Evolutionary conservation across 495 filamentous ascomycete genomes (phyloP), one percentile per base, ranked within the genome.

Genomic region (Corynascus novoguineensis): DNA sequence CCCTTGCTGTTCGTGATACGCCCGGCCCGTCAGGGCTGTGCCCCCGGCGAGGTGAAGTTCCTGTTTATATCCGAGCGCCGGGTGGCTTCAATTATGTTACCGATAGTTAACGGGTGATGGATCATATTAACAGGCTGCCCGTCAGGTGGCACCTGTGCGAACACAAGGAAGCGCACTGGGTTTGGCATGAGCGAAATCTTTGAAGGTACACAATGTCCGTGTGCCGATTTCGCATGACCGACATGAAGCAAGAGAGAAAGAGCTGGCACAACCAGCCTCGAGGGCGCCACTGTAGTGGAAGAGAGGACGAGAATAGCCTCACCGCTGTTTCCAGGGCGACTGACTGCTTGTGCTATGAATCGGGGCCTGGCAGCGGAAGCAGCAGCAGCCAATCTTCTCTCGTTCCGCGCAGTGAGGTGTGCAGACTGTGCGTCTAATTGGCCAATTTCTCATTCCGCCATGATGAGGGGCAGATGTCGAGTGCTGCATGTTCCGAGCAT

Each of bases 271-370:
- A 28, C 15, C 2, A 24, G 35, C 1, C 12, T 25, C 19, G 22
- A 42, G 21, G 37, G 32, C 31, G 35, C 22, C 29, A 25, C 22
- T 10, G 47, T 2, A 2, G 37, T n/a, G 27, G 10, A 12, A 4
- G 25, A 28, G 27, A 5, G 29, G 19, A 14, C 35, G 41, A 24
- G 53, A 47, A 27, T 28, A 46, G 15, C 31, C 24, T 55, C 44
- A 55, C 53, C 53, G 53, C 53, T 31, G 53, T 55, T 55, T 55
- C 44, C 17, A 11, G 42, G 5, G 22, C 21, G 10, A 21, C 40
- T 34, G 11, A n/a, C 3, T 11, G 38, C 9, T n/a, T n/a, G n/a
- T n/a, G n/a, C n/a, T n/a, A 21, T 17, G 50, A 7, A 41, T 42
- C 45, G 8, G 40, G 40, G 1, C 2, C 24, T 14, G 28, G 40